Percentiles rank a stretch among this genome's conserved stretches.
phyloP scores from a whole-genome alignment of 129 eudicot genomes.

The Pseudognaphalium luteoalbum region DNA sequence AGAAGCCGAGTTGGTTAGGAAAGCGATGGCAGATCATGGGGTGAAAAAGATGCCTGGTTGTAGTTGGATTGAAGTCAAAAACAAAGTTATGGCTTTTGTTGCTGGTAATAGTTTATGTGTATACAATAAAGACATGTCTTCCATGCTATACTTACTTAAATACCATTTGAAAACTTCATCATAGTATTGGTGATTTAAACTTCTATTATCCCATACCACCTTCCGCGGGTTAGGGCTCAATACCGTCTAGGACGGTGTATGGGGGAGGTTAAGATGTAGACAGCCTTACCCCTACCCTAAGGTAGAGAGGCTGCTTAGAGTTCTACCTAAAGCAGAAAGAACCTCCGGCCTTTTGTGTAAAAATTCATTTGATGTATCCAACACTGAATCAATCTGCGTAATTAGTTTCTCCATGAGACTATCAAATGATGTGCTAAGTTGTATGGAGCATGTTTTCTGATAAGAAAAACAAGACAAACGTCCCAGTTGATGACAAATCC shows the following conservation, averaged over 20 bases:
- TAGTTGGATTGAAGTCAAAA: constrained; percentile 77
- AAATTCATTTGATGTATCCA: background rate
- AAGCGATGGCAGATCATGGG: constrained; percentile 51
- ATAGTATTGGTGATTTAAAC: background rate
- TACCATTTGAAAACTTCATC: constrained; percentile 53
- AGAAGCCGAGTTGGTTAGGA: constrained; percentile 73
- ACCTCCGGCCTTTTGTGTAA: no score
- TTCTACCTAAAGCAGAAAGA: no score
- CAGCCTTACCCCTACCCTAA: no score
- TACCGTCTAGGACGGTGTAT: no score
- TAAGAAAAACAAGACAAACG: no score
- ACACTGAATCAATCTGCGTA: no score
- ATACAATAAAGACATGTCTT: constrained; percentile 37
- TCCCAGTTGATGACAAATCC: no score
- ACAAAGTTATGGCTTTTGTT: constrained; percentile 46
- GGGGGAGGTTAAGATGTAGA: no score
- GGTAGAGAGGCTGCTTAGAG: no score
- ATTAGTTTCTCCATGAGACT: background rate
- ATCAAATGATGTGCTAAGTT: background rate
- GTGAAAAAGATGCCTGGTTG: constrained; percentile 73
- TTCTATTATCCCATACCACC: background rate
- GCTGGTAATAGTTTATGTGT: constrained; percentile 47
- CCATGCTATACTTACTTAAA: constrained; percentile 44
- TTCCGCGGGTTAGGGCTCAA: no score
- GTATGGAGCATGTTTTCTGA: background rate